Base-by-base conservation (phyloP, 495 filamentous ascomycete genomes). In the Venustampulla echinocandica region DNA sequence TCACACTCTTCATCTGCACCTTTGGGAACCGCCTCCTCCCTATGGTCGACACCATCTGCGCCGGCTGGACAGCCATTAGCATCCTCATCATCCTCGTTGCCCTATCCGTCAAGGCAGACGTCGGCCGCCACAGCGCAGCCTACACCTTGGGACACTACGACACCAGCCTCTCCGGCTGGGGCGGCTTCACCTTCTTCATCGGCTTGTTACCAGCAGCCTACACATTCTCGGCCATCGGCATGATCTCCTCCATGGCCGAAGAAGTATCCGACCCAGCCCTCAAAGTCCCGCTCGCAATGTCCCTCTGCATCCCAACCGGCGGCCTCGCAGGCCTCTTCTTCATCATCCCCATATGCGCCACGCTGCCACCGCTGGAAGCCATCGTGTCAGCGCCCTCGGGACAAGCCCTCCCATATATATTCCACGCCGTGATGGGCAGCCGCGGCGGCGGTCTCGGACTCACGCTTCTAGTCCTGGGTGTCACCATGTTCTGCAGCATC, bases 31-130 rank as follows among this genome's bases (percentile, higher is more conserved):
- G 54, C 2, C 58, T 59, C 17, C 64, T 67, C 1, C 69, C 75
- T 2, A 71, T 80, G 58, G 74, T 79, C 36, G 61, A 72, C 45
- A 73, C 77, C 46, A 70, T 68, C 54, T 71, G 69, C 54, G 64
- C 67, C 17, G 53, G 62, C 13, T 72, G 67, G n/a, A 69, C 73
- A 5, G 70, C 58, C 21, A 49, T 65, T 10, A 63, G 69, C 57
- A 64, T 72, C 5, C 19, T 59, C 15, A 58, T 75, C 23, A 60
- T 76, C 40, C 60, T 68, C 13, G 60, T 73, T 35, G 59, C 69
- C 9, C 61, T 67, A 22, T 67, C 66, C 38, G 64, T 69, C 1
- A 55, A 55, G 38, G 69, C 71, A 19, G 61, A 64, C 4, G 54
- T 59, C 4, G 69, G 68, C 14, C 56, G 70, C 10, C 69, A 73